These are phyloP conservation scores for Forsythia suspensa DNA, from an alignment of 257 asterid species.

Conservation along the genomic window DNA sequence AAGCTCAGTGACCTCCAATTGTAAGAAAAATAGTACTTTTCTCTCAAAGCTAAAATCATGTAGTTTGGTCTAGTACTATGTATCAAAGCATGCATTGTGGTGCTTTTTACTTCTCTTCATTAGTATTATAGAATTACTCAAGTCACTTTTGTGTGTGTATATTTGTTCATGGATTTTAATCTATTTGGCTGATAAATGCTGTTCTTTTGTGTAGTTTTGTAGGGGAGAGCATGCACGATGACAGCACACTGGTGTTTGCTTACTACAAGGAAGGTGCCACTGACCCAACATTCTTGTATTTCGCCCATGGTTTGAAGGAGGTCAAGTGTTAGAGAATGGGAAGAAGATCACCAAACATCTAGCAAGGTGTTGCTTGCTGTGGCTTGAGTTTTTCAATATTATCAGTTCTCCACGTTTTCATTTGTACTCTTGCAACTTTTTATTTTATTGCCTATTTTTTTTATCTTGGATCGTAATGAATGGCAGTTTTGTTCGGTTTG, in stretches of 20 bases:
- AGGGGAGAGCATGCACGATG: constrained; percentile 90
- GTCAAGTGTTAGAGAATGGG: constrained; percentile 56
- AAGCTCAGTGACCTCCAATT: constrained; percentile 82
- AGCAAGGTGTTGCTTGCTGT: background rate
- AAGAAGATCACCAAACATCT: background rate
- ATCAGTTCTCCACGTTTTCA: background rate
- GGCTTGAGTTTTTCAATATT: constrained; percentile 6
- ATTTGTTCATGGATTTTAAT: background rate
- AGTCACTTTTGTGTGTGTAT: background rate
- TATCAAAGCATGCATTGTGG: background rate
- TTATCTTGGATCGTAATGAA: background rate
- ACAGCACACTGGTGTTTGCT: constrained; percentile 68
- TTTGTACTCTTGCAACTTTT: background rate
- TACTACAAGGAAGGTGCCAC: constrained; percentile 84
- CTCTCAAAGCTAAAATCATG: no score
- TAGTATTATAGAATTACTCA: background rate
- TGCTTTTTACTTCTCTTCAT: background rate
- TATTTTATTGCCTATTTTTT: constrained; percentile 3
- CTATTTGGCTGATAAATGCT: background rate
- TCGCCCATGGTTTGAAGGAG: constrained; percentile 79
- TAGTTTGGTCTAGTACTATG: no score
- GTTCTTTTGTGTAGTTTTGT: constrained; percentile 52
- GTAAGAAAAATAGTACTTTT: constrained; percentile 38
- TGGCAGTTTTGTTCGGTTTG: constrained; percentile 23
- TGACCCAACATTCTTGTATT: constrained; percentile 84